Base-by-base conservation (phyloP, 169 alveolate genomes). In the Plasmodium adleri region DNA sequence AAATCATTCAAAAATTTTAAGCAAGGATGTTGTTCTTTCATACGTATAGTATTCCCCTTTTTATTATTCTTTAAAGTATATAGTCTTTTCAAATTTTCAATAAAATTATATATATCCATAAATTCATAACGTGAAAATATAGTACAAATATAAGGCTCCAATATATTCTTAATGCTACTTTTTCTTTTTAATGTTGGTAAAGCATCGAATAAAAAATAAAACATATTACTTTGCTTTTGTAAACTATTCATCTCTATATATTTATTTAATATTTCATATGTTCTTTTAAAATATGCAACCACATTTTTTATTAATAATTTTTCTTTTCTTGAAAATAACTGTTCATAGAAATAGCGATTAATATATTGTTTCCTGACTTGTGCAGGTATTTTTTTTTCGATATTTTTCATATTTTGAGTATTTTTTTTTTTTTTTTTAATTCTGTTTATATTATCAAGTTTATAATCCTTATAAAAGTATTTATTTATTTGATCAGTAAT, bases 191-290 rank as follows among this genome's bases (percentile, higher is more conserved):
- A 24, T 12, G 86, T 43, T 56, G 91, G 91, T 13, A 83, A 66
- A 5, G 91, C 91, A 50, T 83, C 91, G 22, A 83, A 83, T 47
- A 83, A 39, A 39, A 83, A 83, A 1, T 83, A 71, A 70, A 83
- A 83, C 12, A 83, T 83, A 10, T 83, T 83, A 62, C 91, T 83
- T 13, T 83, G 91, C 5, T 68, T 83, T 45, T 17, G 17, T 39
- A 83, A 52, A 26, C 71, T 58, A 1, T 68, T 24, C 9, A 63
- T 45, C 1, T 49, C 60, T 10, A 83, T 71, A 62, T 83, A 75
- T 50, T 58, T 88, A 45, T 68, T 88, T 66, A 88, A 63, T 60
- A 88, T 67, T 32, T 3, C 70, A 39, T 85, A 22, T 8, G 78
- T 12, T 52, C 88, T 70, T 24, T 47, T 67, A 67, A 85, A 85